These are phyloP conservation scores for Lecanicillium sp. DNA, from an alignment of 2,329 filamentous ascomycete genomes.

Conservation along the genomic window DNA sequence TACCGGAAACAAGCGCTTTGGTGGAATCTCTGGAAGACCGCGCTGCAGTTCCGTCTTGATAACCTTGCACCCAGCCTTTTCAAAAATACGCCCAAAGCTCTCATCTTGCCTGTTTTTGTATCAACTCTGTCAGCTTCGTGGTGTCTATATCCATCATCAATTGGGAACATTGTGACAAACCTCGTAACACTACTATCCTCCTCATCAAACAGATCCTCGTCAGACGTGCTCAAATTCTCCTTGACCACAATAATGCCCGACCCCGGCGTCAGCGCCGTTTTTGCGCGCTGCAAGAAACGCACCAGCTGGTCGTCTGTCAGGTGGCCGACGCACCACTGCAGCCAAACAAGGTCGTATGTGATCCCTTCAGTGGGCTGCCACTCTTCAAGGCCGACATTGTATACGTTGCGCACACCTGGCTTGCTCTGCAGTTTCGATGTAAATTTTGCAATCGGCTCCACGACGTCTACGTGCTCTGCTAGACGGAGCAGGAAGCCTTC, in stretches of 20 bases:
- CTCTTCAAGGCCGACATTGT: constrained; percentile 65
- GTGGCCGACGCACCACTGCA: constrained; percentile 85
- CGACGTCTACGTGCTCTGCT: constrained; percentile 66
- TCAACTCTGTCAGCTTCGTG: constrained; percentile 10
- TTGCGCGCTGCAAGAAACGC: constrained; percentile 57
- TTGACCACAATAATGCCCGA: constrained; percentile 29
- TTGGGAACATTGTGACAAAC: constrained; percentile 24
- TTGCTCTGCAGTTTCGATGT: constrained; percentile 52
- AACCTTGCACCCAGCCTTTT: constrained; percentile 59
- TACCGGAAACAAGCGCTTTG: constrained; percentile 54
- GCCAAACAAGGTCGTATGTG: constrained; percentile 77
- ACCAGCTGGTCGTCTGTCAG: constrained; percentile 68
- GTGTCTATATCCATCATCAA: background rate
- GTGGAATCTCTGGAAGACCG: constrained; percentile 54
- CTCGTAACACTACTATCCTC: constrained; percentile 70
- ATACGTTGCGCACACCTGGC: constrained; percentile 54
- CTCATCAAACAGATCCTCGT: constrained; percentile 64
- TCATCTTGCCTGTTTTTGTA: constrained; percentile 49
- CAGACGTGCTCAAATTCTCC: constrained; percentile 62
- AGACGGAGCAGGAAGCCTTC: constrained; percentile 65
- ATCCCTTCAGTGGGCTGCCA: constrained; percentile 46
- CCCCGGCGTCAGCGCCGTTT: constrained; percentile 23
- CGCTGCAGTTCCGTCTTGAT: constrained; percentile 64
- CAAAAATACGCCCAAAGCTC: constrained; percentile 65
- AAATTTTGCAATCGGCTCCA: constrained; percentile 82